phyloP scores from a whole-genome alignment of 805 yeast species.

The Millerago galiae region DNA sequence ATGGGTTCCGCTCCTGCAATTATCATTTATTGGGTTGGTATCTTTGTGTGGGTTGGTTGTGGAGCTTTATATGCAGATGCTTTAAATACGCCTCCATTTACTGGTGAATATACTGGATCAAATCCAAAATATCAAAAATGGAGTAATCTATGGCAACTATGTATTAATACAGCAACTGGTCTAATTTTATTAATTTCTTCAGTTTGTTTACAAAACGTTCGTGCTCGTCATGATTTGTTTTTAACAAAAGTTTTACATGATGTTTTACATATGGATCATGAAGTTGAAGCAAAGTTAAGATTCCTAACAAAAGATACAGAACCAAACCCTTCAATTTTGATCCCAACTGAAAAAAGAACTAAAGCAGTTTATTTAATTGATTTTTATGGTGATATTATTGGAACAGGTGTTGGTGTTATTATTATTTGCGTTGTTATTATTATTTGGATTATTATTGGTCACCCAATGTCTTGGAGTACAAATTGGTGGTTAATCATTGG shows the following conservation, averaged over 20 bases:
- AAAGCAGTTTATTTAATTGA: slow-evolving; percentile 1
- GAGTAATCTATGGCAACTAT: slow-evolving; percentile 8
- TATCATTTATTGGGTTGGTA: slow-evolving; percentile 7
- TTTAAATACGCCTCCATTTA: slow-evolving; percentile 6
- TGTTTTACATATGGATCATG: slow-evolving; percentile 3
- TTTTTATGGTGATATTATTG: slow-evolving; percentile 8
- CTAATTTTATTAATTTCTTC: slow-evolving; percentile 5
- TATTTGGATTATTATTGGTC: slow-evolving; percentile 3
- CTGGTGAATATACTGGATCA: slow-evolving; percentile 6
- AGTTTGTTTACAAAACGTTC: slow-evolving; percentile 7
- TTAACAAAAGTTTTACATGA: slow-evolving; percentile 1
- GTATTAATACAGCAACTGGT: slow-evolving; percentile 6
- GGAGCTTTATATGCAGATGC: slow-evolving; percentile 9
- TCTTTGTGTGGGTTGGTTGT: slow-evolving; percentile 10
- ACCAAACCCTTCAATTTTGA: slow-evolving; percentile 2
- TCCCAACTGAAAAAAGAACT: slow-evolving; percentile 1
- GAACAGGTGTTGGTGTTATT: slow-evolving; percentile 8
- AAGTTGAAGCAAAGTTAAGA: slow-evolving; percentile 4
- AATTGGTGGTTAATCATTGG: slow-evolving; percentile 10
- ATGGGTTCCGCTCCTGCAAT: slow-evolving; percentile 6
- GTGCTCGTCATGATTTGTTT: slow-evolving; percentile 8
- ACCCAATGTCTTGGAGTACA: slow-evolving; percentile 8
- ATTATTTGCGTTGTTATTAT: slow-evolving; percentile 2
- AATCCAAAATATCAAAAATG: slow-evolving; percentile 7
- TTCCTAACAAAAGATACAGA: not conserved